Evolutionary conservation across 2,329 filamentous ascomycete genomes (phyloP), one percentile per base, ranked within the genome.

Genomic region (Plectosphaerella sp.): DNA sequence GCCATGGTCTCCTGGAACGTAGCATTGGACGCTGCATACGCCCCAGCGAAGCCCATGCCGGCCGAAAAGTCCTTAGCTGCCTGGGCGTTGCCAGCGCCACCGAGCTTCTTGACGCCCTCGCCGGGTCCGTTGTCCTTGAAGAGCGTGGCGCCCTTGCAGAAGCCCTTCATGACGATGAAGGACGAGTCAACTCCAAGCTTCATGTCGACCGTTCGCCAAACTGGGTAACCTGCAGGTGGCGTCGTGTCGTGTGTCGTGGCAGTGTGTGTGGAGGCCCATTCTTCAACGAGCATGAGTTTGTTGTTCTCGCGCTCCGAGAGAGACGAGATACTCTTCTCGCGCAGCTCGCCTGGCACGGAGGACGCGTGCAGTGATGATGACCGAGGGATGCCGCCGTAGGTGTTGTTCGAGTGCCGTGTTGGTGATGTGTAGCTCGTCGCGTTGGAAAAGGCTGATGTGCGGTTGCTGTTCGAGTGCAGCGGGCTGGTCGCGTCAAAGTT

Each of bases 71-170:
- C 57, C 49, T 10, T 56, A 33, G 10, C 10, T 22, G 49, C n/a
- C n/a, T 46, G 22, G 49, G 50, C 55, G 11, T 51, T 48, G 36
- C 63, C 62, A 37, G 62, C 62, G 43, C 64, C 67, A 6, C 59
- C 58, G 3, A 74, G 70, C 56, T 73, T 77, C 48, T 66, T 66
- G 41, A 73, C 66, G 36, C 70, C 71, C 22, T 61, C 62, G 58
- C 66, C 67, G 42, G 68, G 66, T 0, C 68, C 68, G 5, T 64
- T 67, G 5, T 62, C 50, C 14, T 64, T 61, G 55, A 71, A 74
- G 3, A 57, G 58, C 15, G 62, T 62, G 6, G 72, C 70, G 2
- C 72, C 72, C 4, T 64, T 54, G 55, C 72, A 75, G 49, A 74
- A 67, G 0, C 71, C 69, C 10, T 65, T 66, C 18, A 69, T 54